These are phyloP conservation scores for Chlamydomonas sp. DNA, from an alignment of 139 green algal genomes.

Conservation along the genomic window DNA sequence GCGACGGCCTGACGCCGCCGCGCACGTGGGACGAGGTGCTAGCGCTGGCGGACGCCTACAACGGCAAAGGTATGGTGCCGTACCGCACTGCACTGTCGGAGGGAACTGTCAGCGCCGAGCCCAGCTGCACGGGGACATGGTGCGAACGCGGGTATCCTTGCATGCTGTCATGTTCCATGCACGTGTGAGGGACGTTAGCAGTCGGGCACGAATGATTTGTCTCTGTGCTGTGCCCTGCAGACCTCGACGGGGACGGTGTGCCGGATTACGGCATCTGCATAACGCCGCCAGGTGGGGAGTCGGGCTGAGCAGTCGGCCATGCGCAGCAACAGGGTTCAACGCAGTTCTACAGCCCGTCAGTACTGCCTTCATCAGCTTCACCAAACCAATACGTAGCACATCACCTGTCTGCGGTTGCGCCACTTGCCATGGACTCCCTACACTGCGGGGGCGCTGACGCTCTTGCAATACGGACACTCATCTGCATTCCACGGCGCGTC, in stretches of 20 bases:
- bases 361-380: neutral
- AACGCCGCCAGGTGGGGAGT: constrained; percentile 4
- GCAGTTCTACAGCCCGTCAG: too few species aligned
- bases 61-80: constrained; percentile 17
- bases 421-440: too few species aligned
- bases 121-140: neutral
- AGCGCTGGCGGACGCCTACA: constrained; percentile 23
- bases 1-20: constrained; percentile 4
- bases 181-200: too few species aligned
- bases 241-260: constrained; percentile 18
- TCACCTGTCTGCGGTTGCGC: neutral
- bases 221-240: neutral
- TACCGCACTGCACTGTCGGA: neutral
- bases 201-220: too few species aligned
- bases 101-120: neutral
- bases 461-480: too few species aligned
- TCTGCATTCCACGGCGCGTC: too few species aligned
- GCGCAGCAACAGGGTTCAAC: too few species aligned
- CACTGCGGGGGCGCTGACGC: too few species aligned
- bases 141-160: neutral
- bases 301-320: too few species aligned
- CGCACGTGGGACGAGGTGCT: constrained; percentile 14
- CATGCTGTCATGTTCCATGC: neutral
- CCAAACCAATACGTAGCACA: neutral
- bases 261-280: constrained; percentile 24